Base-by-base conservation (phyloP, 441 rosid genomes). In the Populus hybrid region DNA sequence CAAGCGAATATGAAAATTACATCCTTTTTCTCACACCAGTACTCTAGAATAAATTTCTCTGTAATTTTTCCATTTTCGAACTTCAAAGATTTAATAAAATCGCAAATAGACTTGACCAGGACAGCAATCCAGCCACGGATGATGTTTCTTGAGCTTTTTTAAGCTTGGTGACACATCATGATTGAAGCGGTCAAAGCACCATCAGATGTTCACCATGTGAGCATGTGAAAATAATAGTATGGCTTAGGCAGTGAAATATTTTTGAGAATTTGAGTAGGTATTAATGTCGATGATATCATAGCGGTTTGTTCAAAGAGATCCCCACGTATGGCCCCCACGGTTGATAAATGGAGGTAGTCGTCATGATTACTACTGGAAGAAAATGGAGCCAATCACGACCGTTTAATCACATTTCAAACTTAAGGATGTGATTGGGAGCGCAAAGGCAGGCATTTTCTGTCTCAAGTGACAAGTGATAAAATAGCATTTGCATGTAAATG, bases 401-500 rank as follows among this genome's bases (percentile, higher is more conserved):
- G 31, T 29, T 29, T 29, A 65, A 26, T 23, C 33, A 26, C 10
- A n/a, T 59, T 26, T 64, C 31, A 65, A 65, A 14, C 35, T 11
- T 65, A 14, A 6, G 20, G 68, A 65, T 24, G 33, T 26, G 68
- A 59, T 3, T 26, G 68, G 20, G 9, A 23, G 18, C 33, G 1
- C 33, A 29, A 26, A 24, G 18, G 31, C 31, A 26, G 18, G 7
- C 31, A 31, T 7, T 61, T 63, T 33, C 14, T 31, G 64, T 33
- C 45, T 63, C 7, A 33, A 59, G 42, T 73, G 35, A 73, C 68
- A 73, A 23, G 75, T 73, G 68, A 61, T 33, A 6, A 8, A 35
- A 59, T 29, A 33, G 40, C 68, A 59, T 63, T 31, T 73, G 68
- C 76, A 73, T 73, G 76, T 73, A 42, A 59, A 65, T 53, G 45